phyloP scores from a whole-genome alignment of 768 basidiomycete species.

The Boletus reticulatus region DNA sequence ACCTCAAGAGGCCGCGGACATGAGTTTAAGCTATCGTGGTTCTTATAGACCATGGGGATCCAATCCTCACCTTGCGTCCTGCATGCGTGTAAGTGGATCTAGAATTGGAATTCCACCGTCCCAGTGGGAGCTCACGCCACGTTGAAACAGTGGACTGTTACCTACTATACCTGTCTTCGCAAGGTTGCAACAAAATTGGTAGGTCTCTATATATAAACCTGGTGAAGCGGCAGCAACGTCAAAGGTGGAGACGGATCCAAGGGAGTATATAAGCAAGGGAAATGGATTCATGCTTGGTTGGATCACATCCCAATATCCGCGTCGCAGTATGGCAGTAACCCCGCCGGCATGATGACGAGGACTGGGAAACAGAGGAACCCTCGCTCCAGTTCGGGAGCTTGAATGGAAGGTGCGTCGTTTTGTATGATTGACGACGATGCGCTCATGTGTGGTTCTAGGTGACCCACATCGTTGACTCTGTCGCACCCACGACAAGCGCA shows the following conservation, averaged over 20 bases:
- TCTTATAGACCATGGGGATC: slow-evolving; percentile 70
- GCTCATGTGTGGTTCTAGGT: slow-evolving; percentile 36
- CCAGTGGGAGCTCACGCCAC: not conserved
- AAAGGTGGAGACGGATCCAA: slow-evolving; percentile 74
- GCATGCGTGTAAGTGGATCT: slow-evolving; percentile 55
- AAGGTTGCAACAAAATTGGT: slow-evolving; percentile 53
- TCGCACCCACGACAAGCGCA: slow-evolving; percentile 54
- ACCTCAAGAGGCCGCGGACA: not conserved
- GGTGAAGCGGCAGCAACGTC: not conserved
- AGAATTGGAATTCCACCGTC: not conserved
- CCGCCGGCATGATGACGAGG: slow-evolving; percentile 72
- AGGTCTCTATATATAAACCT: slow-evolving; percentile 5
- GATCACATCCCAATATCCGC: not conserved
- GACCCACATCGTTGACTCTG: slow-evolving; percentile 71
- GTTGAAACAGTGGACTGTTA: not conserved
- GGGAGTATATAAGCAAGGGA: slow-evolving; percentile 59
- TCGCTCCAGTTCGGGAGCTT: slow-evolving; percentile 62
- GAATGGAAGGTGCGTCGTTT: slow-evolving; percentile 60
- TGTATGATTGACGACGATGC: not conserved
- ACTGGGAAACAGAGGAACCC: slow-evolving; percentile 56
- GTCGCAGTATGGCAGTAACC: slow-evolving; percentile 70
- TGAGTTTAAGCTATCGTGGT: slow-evolving; percentile 55
- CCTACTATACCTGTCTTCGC: slow-evolving; percentile 51
- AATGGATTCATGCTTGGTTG: slow-evolving; percentile 22
- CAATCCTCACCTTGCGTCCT: slow-evolving; percentile 74